Conservation (phyloP, 164 flowering plant species). For the Annona cherimola region DNA sequence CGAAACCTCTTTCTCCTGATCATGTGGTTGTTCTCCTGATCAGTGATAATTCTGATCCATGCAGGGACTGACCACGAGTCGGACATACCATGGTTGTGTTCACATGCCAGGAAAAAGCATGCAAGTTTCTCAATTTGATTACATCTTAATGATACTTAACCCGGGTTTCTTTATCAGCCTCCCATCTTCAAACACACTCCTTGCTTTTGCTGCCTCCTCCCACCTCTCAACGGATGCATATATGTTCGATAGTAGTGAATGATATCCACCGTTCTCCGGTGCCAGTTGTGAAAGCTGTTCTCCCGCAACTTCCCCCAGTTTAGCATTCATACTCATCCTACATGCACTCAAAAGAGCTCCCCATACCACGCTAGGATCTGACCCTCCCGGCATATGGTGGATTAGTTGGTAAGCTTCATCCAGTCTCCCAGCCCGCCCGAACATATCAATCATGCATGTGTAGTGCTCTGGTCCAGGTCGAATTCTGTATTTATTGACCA, state of each 20-base stretch:
- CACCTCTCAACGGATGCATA: slow-evolving; percentile 25
- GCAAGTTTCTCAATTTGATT: background rate
- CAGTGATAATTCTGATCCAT: background rate
- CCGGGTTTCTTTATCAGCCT: slow-evolving; percentile 29
- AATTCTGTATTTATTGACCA: slow-evolving; percentile 25
- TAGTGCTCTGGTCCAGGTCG: slow-evolving; percentile 30
- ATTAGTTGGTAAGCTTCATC: slow-evolving; percentile 33
- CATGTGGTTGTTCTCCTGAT: background rate
- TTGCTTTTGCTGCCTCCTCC: slow-evolving; percentile 27
- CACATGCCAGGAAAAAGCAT: background rate
- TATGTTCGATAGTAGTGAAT: slow-evolving; percentile 24
- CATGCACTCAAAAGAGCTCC: slow-evolving; percentile 29
- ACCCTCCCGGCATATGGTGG: slow-evolving; percentile 10
- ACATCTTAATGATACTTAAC: slow-evolving; percentile 20
- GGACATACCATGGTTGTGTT: background rate
- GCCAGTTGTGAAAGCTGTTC: slow-evolving; percentile 22
- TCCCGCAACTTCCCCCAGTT: slow-evolving; percentile 30
- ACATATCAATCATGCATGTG: slow-evolving; percentile 37
- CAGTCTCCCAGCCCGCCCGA: slow-evolving; percentile 35
- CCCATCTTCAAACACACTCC: slow-evolving; percentile 27
- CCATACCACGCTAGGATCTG: slow-evolving; percentile 25
- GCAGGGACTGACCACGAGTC: background rate
- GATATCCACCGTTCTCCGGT: slow-evolving; percentile 30
- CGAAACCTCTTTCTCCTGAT: background rate
- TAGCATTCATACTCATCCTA: slow-evolving; percentile 20